Conservation (phyloP, 192 early-diverging fungal species). For the Coemansia aciculifera region DNA sequence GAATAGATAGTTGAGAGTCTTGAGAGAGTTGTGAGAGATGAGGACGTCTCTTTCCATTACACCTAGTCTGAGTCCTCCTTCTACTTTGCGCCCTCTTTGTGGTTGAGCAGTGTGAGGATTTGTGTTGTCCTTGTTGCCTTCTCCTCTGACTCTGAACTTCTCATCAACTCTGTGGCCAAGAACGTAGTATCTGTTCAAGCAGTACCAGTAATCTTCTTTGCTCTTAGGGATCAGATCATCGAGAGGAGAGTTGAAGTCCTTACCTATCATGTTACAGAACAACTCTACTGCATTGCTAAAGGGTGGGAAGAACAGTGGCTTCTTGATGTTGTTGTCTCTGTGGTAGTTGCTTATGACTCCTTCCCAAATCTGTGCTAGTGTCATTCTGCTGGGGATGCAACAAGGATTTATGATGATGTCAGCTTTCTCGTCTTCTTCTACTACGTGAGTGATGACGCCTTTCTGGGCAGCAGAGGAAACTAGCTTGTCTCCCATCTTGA, state of each 20-base stretch:
- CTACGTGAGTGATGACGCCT: background rate
- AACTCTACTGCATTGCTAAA: background rate
- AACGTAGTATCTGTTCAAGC: background rate
- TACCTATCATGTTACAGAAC: background rate
- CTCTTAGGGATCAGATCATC: background rate
- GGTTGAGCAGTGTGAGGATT: background rate
- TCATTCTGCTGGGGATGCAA: constrained; percentile 11
- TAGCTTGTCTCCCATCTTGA: background rate
- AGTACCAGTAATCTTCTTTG: background rate
- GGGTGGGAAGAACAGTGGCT: constrained; percentile 6
- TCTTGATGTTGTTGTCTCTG: background rate
- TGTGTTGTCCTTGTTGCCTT: background rate
- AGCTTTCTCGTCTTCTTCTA: constrained; percentile 1
- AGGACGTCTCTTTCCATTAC: constrained; percentile 1
- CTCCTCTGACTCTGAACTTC: constrained; percentile 3
- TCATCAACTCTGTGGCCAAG: background rate
- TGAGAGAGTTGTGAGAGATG: background rate
- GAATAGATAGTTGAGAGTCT: background rate
- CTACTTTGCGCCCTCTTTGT: background rate
- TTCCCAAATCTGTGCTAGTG: constrained; percentile 1
- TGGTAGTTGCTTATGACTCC: constrained; percentile 1
- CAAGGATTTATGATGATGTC: constrained; percentile 13
- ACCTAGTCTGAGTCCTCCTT: background rate
- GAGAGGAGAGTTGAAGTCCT: background rate
- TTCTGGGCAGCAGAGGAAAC: background rate